Conservation (phyloP, 2,329 filamentous ascomycete species). For the Pestalotiopsis sp. region DNA sequence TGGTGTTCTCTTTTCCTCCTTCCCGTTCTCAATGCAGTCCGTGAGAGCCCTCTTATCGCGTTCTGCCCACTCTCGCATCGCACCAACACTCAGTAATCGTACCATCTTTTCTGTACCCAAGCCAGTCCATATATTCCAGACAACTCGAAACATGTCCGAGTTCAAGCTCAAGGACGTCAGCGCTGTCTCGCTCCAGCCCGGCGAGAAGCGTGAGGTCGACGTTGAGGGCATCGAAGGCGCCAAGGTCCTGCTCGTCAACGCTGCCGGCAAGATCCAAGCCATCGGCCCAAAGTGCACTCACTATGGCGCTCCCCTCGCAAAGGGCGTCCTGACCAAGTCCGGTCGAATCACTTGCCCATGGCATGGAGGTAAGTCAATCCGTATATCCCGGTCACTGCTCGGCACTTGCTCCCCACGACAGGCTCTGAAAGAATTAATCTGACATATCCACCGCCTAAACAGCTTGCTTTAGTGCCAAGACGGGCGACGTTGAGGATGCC, state of each 20-base stretch:
- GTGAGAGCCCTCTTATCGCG: neutral
- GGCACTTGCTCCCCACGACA: neutral
- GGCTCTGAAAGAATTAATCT: neutral
- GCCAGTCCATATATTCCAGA: constrained; percentile 21
- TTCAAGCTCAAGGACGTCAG: constrained; percentile 77
- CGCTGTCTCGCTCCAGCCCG: constrained; percentile 73
- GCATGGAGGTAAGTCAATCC: constrained; percentile 75
- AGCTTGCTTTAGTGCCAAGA: constrained; percentile 92
- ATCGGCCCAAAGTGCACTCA: constrained; percentile 85
- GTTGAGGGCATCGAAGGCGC: constrained; percentile 85
- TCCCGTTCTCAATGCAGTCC: neutral
- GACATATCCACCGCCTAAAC: constrained; percentile 15
- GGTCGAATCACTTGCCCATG: constrained; percentile 91
- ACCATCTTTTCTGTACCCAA: constrained; percentile 5
- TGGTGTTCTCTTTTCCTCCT: constrained; percentile 5
- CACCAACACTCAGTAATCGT: constrained; percentile 18
- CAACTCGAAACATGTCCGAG: constrained; percentile 51
- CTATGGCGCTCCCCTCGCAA: constrained; percentile 87
- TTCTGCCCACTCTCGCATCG: constrained; percentile 20
- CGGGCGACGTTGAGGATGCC: constrained; percentile 93
- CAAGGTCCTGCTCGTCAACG: constrained; percentile 85
- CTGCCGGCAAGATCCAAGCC: constrained; percentile 75
- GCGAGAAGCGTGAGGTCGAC: constrained; percentile 86
- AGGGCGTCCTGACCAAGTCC: constrained; percentile 80
- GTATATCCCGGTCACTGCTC: neutral